Evolutionary conservation across 176 grass and related monocot genomes (phyloP).

Genomic region (Zea luxurians): DNA sequence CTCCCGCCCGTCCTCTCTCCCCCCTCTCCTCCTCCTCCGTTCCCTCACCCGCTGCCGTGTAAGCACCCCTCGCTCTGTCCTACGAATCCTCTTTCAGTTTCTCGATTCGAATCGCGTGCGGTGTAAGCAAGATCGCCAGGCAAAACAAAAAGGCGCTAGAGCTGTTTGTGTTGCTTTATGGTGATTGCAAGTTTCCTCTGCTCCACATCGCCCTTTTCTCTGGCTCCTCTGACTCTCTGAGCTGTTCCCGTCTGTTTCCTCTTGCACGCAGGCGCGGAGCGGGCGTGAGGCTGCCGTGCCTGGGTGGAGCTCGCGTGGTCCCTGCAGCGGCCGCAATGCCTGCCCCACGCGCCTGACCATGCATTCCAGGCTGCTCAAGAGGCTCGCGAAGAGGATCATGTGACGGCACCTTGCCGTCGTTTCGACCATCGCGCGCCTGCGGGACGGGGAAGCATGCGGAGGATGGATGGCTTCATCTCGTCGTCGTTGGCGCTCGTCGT

Average conservation of each 20-base stretch:
- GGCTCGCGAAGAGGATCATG: constrained; percentile 53
- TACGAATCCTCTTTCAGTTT: constrained; percentile 35
- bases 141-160: constrained; percentile 37
- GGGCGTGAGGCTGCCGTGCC: constrained; percentile 39
- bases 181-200: constrained; percentile 47
- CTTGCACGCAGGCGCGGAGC: constrained; percentile 32
- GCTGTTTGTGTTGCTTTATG: constrained; percentile 41
- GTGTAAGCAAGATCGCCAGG: constrained; percentile 38
- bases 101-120: constrained; percentile 52
- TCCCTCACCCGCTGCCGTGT: background rate
- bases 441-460: constrained; percentile 27
- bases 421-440: background rate
- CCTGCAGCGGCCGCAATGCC: constrained; percentile 34
- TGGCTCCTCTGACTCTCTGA: constrained; percentile 39
- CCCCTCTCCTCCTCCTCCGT: background rate
- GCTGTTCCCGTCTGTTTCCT: constrained; percentile 29
- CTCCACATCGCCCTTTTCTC: constrained; percentile 5
- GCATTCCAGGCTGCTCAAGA: constrained; percentile 44
- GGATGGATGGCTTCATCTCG: constrained; percentile 57
- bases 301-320: background rate
- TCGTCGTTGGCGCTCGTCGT: constrained; percentile 28
- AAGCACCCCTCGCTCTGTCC: constrained; percentile 21
- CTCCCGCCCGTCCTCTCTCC: background rate
- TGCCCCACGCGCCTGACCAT: constrained; percentile 36
- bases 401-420: constrained; percentile 37